Base-by-base conservation (phyloP, 352 stramenopile species). In the Phytophthora nicotianae region DNA sequence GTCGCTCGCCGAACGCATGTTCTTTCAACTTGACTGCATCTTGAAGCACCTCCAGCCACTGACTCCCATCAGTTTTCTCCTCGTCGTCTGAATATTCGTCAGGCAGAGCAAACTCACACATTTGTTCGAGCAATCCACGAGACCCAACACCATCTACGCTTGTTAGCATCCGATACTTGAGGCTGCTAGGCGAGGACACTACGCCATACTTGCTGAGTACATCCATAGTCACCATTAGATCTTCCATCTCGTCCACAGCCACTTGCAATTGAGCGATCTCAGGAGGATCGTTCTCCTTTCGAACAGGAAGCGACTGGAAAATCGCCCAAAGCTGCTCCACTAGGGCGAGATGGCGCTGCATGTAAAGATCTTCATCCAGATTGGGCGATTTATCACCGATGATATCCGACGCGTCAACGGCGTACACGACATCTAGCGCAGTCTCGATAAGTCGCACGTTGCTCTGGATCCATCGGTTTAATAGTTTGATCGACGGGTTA, bases 21-120 rank as follows among this genome's bases (percentile, higher is more conserved):
- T 81, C 79, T 68, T 92, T 89, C 19, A 92, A 56, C 50, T 89
- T 84, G 24, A 81, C 20, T n/a, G 74, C 80, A 51, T 92, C 81
- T 43, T 80, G 74, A 58, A 82, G 77, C 14, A 92, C 67, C 29
- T 74, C 70, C 14, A 81, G 70, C 83, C 83, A 92, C 52, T 68
- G 63, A 48, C 27, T 65, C 37, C 55, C 64, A 38, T 58, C 49
- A 1, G 13, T 40, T 13, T 47, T 61, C 14, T 58, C 33, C 19
- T 63, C 43, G 8, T 72, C 43, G 5, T 49, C 54, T 7, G n/a
- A 62, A 41, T 38, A 52, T 13, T 58, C 46, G 7, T 50, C 43
- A 37, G 68, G 38, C 1, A 88, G 65, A 8, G 63, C 74, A 49
- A 79, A 82, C 8, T 26, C 10, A 37, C 79, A 86, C 75, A 91